Evolutionary conservation across 2,329 filamentous ascomycete genomes (phyloP).

Genomic region (Xylariaceae sp.): DNA sequence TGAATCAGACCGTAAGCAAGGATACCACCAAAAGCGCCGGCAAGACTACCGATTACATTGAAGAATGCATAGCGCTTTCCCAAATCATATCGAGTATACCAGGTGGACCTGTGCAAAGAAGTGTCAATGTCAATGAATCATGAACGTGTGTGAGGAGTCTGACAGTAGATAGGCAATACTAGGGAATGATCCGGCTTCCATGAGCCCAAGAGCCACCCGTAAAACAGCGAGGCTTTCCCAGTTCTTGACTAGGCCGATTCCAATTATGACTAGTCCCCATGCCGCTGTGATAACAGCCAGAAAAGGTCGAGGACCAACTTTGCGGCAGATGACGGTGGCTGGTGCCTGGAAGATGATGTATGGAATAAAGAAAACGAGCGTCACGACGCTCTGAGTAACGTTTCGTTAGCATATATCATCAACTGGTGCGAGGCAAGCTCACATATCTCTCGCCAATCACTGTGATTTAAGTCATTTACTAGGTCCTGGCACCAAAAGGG

Average conservation of each 20-base stretch:
- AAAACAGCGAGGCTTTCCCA: conserved; percentile 54
- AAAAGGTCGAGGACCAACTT: conserved; percentile 60
- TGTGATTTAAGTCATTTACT: background rate
- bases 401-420: conserved; percentile 6
- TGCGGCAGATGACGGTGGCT: conserved; percentile 66
- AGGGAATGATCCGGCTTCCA: conserved; percentile 70
- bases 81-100: conserved; percentile 69
- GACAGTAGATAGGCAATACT: conserved; percentile 67
- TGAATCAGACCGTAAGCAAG: conserved; percentile 70
- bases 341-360: conserved; percentile 72
- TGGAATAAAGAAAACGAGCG: conserved; percentile 71
- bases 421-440: too few species aligned
- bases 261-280: conserved; percentile 63
- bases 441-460: too few species aligned
- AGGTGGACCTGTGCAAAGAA: conserved; percentile 46
- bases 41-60: conserved; percentile 66
- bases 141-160: too few species aligned
- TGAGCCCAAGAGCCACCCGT: conserved; percentile 58
- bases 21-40: conserved; percentile 65
- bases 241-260: conserved; percentile 59
- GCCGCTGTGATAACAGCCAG: conserved; percentile 52
- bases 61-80: conserved; percentile 69
- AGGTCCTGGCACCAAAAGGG: background rate
- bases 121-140: too few species aligned
- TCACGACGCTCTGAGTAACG: conserved; percentile 51